Base-by-base conservation (phyloP, 192 early-diverging fungal genomes). In the Coemansia sp. region DNA sequence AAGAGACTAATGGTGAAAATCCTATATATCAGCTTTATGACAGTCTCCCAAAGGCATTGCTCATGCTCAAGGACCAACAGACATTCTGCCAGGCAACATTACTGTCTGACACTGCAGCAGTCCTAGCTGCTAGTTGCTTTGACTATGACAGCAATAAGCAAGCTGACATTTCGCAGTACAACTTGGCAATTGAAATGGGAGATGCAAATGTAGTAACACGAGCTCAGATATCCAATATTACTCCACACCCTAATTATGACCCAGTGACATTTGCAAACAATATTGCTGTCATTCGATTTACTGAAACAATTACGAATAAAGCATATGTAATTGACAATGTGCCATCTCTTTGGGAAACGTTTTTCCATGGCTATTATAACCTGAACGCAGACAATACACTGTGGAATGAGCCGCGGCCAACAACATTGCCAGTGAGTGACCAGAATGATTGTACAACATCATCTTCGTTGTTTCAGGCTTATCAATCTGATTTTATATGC, bases 401-500 rank as follows among this genome's bases (percentile, higher is more conserved):
- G 19, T 69, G 60, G 60, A 57, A 62, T n/a, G 35, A 10, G 19
- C 67, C 27, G 8, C 27, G 48, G n/a, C 52, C 48, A 11, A 32
- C 29, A 0, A 11, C 19, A 1, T 43, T 19, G 5, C 37, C 45
- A 1, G 9, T 39, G 15, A n/a, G 23, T 11, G 53, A 48, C 10
- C 45, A 63, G 11, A 48, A 71, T 27, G 39, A 29, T 0, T 39
- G 37, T 2, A n/a, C 23, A 4, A 51, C 57, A 10, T 5, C 35
- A 21, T 12, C 19, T 0, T 43, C 21, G 2, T n/a, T 71, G 19
- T 71, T 65, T 27, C 10, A 41, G 4, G 29, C 29, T 0, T 59
- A 65, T 39, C 50, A 21, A 6, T 32, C 58, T 11, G 63, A 64
- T 8, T 71, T 58, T 47, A 41, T 68, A 6, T 75, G 73, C 41